Evolutionary conservation across 768 basidiomycete genomes (phyloP), one percentile per base, ranked within the genome.

Genomic region (Mycena pura): DNA sequence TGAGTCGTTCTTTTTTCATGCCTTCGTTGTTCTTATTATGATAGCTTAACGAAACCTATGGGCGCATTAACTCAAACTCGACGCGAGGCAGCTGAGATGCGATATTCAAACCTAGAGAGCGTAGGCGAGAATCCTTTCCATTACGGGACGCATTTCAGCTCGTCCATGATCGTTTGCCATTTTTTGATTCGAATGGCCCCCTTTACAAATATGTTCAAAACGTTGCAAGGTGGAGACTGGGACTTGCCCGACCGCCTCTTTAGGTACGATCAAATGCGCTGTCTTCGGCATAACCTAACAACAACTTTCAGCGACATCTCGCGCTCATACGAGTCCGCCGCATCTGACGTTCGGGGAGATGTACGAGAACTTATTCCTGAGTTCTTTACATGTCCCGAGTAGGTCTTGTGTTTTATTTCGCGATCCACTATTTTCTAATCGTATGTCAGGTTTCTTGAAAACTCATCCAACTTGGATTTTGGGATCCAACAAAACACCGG

Each of bases 151-250:
- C 96, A 98, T 71, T 98, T 95, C 70, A 93, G 92, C 70, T 96
- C 94, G 10, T 96, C 94, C 3, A 97, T 97, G 95, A 96, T 95
- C 59, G 92, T 95, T 43, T 96, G 94, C 77, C 95, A 96, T 66
- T 97, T 92, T 77, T 76, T 96, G 67, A 96, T 98, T 54, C 84
- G 96, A 21, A 77, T 96, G 68, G 87, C 90, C 14, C 96, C 96
- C 0, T 98, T 91, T 72, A 96, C 95, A 24, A 88, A 90, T 69
- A 96, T 96, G 90, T 98, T 96, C 82, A 93, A 95, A 76, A 93
- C 92, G 3, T 75, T 97, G 29, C 78, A 96, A 86, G 96, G 96
- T 10, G 96, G 96, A 6, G 91, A 94, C 68, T 97, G 95, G 89
- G 96, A 98, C 77, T 75, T 97, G 15, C 95, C 95, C 0, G 93